Evolutionary conservation across 2,329 filamentous ascomycete genomes (phyloP).

Genomic region (Neonectria neomacrospora): DNA sequence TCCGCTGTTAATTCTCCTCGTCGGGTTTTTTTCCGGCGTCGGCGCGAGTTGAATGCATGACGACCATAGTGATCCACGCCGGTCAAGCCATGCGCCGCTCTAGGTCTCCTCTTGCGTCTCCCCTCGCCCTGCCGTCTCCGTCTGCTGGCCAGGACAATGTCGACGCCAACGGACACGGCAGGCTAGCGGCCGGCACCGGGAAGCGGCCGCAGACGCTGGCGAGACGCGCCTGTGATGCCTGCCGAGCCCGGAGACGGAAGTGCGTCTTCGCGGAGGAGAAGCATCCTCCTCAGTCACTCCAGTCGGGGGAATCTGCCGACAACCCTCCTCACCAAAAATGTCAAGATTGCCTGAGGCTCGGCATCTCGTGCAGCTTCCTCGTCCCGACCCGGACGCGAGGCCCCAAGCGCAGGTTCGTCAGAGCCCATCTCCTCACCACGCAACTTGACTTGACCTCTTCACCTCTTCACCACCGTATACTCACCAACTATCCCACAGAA

Average conservation of each 20-base stretch:
- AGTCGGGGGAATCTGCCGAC: background rate
- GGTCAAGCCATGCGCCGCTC: conserved; percentile 16
- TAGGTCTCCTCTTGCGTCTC: conserved; percentile 10
- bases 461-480: background rate
- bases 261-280: conserved; percentile 29
- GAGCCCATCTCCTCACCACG: background rate
- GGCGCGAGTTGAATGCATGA: background rate
- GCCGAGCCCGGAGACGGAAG: conserved; percentile 39
- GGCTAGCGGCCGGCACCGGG: background rate
- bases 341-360: conserved; percentile 33
- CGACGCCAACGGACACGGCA: background rate
- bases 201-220: conserved; percentile 29
- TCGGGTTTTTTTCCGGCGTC: background rate
- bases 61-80: background rate
- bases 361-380: conserved; percentile 38
- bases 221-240: conserved; percentile 41
- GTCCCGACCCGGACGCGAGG: conserved; percentile 41
- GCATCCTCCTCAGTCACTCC: conserved; percentile 18
- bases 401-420: conserved; percentile 37
- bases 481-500: background rate
- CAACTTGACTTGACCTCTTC: background rate
- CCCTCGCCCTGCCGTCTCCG: conserved; percentile 2
- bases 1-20: conserved; percentile 21
- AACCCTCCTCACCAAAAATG: conserved; percentile 15
- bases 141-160: background rate